A percentile compares a stretch with the other conserved stretches of the same genome.
phyloP scores from a whole-genome alignment of 495 filamentous ascomycete genomes.

The Podospora conica region DNA sequence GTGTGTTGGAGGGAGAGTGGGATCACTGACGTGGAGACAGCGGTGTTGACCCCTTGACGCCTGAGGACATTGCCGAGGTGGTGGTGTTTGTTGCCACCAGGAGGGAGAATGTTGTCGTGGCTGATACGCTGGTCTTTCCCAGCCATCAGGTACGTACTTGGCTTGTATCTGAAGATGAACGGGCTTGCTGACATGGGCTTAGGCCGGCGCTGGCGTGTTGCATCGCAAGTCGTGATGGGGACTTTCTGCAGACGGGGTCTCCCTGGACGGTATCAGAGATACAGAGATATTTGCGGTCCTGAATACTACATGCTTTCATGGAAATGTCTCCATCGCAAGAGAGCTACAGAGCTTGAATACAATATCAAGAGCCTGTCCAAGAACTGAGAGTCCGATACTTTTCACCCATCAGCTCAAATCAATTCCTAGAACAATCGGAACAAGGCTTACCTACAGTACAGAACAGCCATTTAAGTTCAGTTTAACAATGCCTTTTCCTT shows the following conservation, averaged over 20 bases:
- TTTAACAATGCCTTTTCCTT: background rate
- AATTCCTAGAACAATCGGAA: background rate
- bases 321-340: background rate
- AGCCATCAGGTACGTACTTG: conserved; percentile 64
- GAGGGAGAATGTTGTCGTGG: conserved; percentile 90
- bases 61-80: conserved; percentile 91
- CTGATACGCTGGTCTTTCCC: conserved; percentile 86
- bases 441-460: background rate
- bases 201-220: conserved; percentile 34
- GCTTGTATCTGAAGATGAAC: background rate
- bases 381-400: background rate
- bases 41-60: conserved; percentile 83
- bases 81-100: conserved; percentile 85
- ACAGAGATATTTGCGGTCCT: background rate
- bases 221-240: conserved; percentile 23
- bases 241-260: too few species aligned
- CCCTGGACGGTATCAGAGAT: too few species aligned
- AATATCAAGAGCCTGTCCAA: background rate
- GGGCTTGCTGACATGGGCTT: background rate
- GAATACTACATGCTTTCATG: background rate
- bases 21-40: conserved; percentile 34
- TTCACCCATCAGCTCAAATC: background rate
- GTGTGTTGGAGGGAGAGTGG: too few species aligned
- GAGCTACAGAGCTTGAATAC: background rate
- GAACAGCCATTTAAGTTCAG: background rate